phyloP scores from a whole-genome alignment of 352 stramenopile genomes.

The Globisporangium alternatum region DNA sequence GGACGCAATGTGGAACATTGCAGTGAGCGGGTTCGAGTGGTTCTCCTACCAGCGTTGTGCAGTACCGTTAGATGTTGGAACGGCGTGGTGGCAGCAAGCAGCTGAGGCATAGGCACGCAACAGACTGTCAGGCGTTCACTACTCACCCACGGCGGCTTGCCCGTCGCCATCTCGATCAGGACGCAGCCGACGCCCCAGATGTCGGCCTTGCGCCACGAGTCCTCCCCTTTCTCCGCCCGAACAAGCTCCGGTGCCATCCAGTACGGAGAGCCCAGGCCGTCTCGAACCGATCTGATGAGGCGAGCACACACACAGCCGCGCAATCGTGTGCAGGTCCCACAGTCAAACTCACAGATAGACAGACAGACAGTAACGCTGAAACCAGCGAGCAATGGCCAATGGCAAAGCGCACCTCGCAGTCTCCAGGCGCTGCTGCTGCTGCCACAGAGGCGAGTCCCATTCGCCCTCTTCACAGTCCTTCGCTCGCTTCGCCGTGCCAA shows the following conservation, averaged over 20 bases:
- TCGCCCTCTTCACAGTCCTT: slow-evolving; percentile 15
- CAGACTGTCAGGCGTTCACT: not conserved
- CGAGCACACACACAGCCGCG: not conserved
- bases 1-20: slow-evolving; percentile 84
- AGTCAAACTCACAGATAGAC: not conserved
- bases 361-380: too few relatives aligned
- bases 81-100: too few relatives aligned
- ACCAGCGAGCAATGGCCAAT: too few relatives aligned
- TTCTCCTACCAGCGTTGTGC: slow-evolving; percentile 37
- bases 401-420: slow-evolving; percentile 11
- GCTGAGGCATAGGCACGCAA: not conserved
- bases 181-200: slow-evolving; percentile 91
- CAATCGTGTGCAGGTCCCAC: not conserved
- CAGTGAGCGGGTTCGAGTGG: slow-evolving; percentile 72
- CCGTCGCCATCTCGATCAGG: slow-evolving; percentile 88
- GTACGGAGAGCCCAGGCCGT: slow-evolving; percentile 89
- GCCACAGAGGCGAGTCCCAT: not conserved
- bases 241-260: slow-evolving; percentile 97
- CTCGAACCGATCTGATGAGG: slow-evolving; percentile 47
- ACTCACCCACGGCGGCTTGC: slow-evolving; percentile 78
- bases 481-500: slow-evolving; percentile 68
- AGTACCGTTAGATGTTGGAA: not conserved
- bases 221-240: slow-evolving; percentile 59
- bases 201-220: slow-evolving; percentile 88
- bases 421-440: slow-evolving; percentile 6